Percentiles rank a stretch among this genome's conserved stretches.
Conservation (phyloP, 495 filamentous ascomycete species). For the Apodospora peruviana region DNA sequence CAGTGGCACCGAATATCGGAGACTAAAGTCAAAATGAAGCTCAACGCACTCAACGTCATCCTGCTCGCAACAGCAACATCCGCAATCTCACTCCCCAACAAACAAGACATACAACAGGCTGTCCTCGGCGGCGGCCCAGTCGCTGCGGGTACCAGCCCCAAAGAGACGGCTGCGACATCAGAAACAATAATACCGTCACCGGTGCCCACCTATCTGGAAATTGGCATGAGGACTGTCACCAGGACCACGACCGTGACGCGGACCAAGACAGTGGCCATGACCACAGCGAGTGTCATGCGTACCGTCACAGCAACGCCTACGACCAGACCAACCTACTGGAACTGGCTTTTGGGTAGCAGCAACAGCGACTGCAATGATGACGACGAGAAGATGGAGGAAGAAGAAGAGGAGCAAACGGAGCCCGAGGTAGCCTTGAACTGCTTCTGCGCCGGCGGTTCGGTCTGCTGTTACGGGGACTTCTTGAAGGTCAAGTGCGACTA, state of each 20-base stretch:
- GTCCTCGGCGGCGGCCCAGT: not conserved
- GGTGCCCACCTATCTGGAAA: no score
- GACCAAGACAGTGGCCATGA: not conserved
- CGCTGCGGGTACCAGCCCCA: not conserved
- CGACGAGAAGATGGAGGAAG: no score
- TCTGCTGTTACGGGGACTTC: slow-evolving; percentile 10
- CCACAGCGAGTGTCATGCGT: not conserved
- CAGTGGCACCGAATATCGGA: no score
- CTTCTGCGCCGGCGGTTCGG: slow-evolving; percentile 14
- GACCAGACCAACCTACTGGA: not conserved
- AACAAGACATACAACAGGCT: not conserved
- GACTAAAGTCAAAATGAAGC: not conserved
- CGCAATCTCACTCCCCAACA: not conserved
- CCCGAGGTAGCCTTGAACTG: slow-evolving; percentile 3
- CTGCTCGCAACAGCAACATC: not conserved
- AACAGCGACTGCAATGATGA: no score
- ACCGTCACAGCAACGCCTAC: not conserved
- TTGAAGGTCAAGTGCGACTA: slow-evolving; percentile 8
- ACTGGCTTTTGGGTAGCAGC: not conserved
- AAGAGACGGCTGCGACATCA: no score
- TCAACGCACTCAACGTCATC: not conserved
- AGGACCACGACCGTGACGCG: not conserved
- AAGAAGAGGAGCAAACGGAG: no score
- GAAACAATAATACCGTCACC: no score
- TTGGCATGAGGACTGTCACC: not conserved